Evolutionary conservation across 129 eudicot species (phyloP), one percentile per base, ranked within the genome.

Genomic region (Artemisia argyi): DNA sequence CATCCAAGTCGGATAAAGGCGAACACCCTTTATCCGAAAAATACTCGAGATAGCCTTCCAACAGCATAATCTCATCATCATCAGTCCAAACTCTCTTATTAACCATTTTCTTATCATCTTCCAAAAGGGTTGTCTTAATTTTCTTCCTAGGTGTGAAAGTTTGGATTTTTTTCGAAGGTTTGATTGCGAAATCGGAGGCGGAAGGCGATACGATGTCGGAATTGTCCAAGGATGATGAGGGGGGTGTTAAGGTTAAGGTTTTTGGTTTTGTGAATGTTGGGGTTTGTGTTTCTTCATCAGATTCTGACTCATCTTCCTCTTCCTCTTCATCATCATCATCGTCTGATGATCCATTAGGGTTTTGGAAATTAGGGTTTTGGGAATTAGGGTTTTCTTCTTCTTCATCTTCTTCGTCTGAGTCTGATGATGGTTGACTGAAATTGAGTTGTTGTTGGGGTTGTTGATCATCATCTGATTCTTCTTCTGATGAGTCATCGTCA

Each of bases 21-120:
- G 84, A 89, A 42, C 17, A 9, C 9, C 88, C 96, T 22, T 63
- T 77, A 14, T 47, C 49, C 6, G 11, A 17, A 30, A 71, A 72
- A 74, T 79, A 87, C 56, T 82, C 85, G 17, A 82, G 49, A 67
- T 84, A 58, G 3, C 94, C 94, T 30, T 82, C 59, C 32, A 87
- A 48, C 5, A 87, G 3, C 28, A 22, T 57, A 74, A 84, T 61
- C 65, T 87, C 87, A 68, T 87, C 89, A 0, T 77, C 83, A 42
- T 76, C 89, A 47, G 77, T 85, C 86, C 89, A 85, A 30, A 85
- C 58, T 24, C 89, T 58, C 61, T 47, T 73, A 1, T 16, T 10
- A 1, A 24, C 75, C 1, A 78, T 17, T 50, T 73, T 84, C 64
- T 77, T 84, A 19, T 69, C 85, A 30, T 77, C 85, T 15, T 65